Conservation (phyloP, 2,329 filamentous ascomycete species). For the Colletotrichum viniferum region DNA sequence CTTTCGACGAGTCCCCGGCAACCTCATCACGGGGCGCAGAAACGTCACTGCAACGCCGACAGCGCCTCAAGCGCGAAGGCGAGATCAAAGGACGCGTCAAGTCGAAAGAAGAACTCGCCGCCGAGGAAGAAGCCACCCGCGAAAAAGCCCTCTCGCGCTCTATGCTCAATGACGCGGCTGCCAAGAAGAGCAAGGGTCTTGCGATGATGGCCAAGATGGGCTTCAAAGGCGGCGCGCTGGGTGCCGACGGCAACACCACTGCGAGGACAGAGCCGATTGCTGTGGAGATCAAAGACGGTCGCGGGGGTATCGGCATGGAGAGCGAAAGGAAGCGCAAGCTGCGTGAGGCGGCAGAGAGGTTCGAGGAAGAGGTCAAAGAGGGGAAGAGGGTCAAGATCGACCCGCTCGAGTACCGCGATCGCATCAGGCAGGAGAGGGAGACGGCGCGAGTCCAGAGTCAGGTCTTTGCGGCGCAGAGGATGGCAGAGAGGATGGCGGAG, state of each 20-base stretch:
- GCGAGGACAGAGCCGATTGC: slow-evolving; percentile 71
- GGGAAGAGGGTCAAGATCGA: slow-evolving; percentile 68
- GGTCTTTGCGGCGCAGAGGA: slow-evolving; percentile 79
- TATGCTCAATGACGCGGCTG: slow-evolving; percentile 62
- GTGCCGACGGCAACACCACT: slow-evolving; percentile 56
- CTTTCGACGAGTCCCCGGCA: slow-evolving; percentile 71
- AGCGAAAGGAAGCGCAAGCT: slow-evolving; percentile 81
- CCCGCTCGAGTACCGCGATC: slow-evolving; percentile 74
- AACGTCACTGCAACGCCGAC: slow-evolving; percentile 59
- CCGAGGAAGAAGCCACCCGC: slow-evolving; percentile 72
- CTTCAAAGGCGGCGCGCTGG: slow-evolving; percentile 80
- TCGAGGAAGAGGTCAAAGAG: slow-evolving; percentile 41
- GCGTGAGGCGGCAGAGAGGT: slow-evolving; percentile 62
- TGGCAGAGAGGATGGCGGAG: slow-evolving; percentile 77
- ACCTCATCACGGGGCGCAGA: slow-evolving; percentile 38
- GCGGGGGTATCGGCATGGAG: slow-evolving; percentile 84
- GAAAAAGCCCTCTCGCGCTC: slow-evolving; percentile 80
- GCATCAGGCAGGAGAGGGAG: slow-evolving; percentile 74
- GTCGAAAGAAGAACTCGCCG: slow-evolving; percentile 84
- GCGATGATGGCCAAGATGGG: slow-evolving; percentile 98
- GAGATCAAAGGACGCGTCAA: slow-evolving; percentile 71
- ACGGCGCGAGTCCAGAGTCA: slow-evolving; percentile 70
- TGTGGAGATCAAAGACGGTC: slow-evolving; percentile 77
- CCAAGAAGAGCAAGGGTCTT: slow-evolving; percentile 80
- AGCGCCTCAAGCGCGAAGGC: slow-evolving; percentile 63